Percentiles rank a stretch among this genome's conserved stretches.
Evolutionary conservation across 371 early-diverging fungal species (phyloP).

Genomic region (Apophysomyces variabilis): DNA sequence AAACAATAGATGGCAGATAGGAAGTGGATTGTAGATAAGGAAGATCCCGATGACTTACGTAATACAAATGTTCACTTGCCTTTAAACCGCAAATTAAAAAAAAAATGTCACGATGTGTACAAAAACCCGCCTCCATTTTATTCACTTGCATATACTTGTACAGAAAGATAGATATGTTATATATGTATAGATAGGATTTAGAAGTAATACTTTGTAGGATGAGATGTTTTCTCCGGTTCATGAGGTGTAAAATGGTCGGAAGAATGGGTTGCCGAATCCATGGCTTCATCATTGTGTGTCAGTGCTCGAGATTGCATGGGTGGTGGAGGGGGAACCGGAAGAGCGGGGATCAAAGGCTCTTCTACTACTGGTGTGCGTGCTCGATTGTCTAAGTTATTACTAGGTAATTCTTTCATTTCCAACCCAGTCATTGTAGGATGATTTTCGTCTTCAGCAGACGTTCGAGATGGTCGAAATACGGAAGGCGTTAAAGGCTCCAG

Average conservation of each 20-base stretch:
- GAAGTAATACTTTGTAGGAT: neutral
- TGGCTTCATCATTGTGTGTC: neutral
- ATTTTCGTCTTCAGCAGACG: neutral
- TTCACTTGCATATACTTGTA: neutral
- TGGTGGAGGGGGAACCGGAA: neutral
- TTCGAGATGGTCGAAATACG: neutral
- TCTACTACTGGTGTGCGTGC: neutral
- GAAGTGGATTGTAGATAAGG: too few species aligned
- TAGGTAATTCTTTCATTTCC: neutral
- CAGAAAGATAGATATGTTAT: neutral
- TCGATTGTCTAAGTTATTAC: neutral
- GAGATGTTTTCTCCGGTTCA: neutral
- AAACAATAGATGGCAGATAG: too few species aligned
- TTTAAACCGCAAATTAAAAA: too few species aligned
- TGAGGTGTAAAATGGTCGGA: conserved; percentile 6
- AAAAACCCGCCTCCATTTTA: too few species aligned
- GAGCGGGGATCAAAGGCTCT: neutral
- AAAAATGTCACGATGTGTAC: too few species aligned
- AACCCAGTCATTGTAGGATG: neutral
- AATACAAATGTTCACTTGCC: too few species aligned
- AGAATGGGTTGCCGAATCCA: neutral
- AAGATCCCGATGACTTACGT: too few species aligned
- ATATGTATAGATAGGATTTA: neutral
- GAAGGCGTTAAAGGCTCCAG: neutral
- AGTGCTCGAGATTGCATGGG: conserved; percentile 13